These are phyloP conservation scores for Sutorius australiensis DNA, from an alignment of 768 basidiomycete species.

Conservation along the genomic window DNA sequence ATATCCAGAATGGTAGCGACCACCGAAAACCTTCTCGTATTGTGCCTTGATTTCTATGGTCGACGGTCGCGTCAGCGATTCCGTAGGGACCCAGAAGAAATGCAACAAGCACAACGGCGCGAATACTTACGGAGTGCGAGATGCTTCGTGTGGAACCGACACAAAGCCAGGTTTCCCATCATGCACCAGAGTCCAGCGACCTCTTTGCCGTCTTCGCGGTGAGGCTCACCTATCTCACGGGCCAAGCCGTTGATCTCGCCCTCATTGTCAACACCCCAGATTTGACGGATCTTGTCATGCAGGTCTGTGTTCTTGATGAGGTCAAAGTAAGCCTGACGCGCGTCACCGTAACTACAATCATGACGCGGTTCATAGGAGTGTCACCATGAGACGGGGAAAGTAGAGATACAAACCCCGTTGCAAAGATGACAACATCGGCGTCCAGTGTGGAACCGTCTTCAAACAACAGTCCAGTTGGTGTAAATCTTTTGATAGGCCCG, in stretches of 20 bases:
- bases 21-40: conserved; percentile 44
- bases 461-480: conserved; percentile 19
- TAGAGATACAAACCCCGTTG: conserved; percentile 25
- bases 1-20: conserved; percentile 11
- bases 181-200: conserved; percentile 47
- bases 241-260: conserved; percentile 32
- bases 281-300: conserved; percentile 17
- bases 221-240: conserved; percentile 45
- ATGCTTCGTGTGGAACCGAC: conserved; percentile 66
- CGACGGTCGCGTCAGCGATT: not conserved
- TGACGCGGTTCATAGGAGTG: not conserved
- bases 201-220: conserved; percentile 7
- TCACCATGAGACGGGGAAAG: not conserved
- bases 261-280: conserved; percentile 33
- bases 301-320: conserved; percentile 22
- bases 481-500: conserved; percentile 34
- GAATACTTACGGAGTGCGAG: conserved; percentile 55
- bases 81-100: not conserved
- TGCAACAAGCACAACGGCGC: not conserved
- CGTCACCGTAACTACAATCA: conserved; percentile 18
- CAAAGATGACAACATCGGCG: conserved; percentile 40
- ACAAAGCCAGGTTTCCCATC: conserved; percentile 60
- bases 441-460: conserved; percentile 36
- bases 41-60: conserved; percentile 64
- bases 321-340: conserved; percentile 12